Evolutionary conservation across 495 filamentous ascomycete species (phyloP).

Genomic region (Trichoderma virens): DNA sequence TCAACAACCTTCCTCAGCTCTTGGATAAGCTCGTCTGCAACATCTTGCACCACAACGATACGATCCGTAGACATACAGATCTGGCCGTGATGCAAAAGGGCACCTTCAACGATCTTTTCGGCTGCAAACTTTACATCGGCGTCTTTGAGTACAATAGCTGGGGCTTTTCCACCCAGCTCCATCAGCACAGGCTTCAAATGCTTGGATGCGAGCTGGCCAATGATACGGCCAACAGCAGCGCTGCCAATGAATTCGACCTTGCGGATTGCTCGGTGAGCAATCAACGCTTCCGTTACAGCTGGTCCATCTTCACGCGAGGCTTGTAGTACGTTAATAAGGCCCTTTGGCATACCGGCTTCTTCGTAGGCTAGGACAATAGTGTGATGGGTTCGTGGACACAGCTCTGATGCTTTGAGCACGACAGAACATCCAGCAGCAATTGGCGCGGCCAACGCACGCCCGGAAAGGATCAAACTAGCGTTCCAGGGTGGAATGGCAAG

Average conservation of each 20-base stretch:
- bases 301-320: conserved; percentile 37
- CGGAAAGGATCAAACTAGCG: not conserved
- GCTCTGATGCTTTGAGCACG: conserved; percentile 59
- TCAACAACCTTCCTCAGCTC: conserved; percentile 12
- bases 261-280: conserved; percentile 30
- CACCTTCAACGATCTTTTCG: conserved; percentile 16
- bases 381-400: conserved; percentile 3
- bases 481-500: not conserved
- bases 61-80: conserved; percentile 28
- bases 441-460: conserved; percentile 21
- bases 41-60: conserved; percentile 17
- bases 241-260: conserved; percentile 35
- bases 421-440: conserved; percentile 68
- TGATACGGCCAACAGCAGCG: conserved; percentile 20
- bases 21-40: conserved; percentile 17
- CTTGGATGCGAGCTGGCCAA: conserved; percentile 37
- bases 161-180: conserved; percentile 24
- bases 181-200: conserved; percentile 46
- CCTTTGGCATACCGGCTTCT: conserved; percentile 42
- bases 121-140: conserved; percentile 22
- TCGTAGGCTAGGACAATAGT: conserved; percentile 17
- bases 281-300: conserved; percentile 37
- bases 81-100: conserved; percentile 19
- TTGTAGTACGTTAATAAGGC: conserved; percentile 39
- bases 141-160: conserved; percentile 22